phyloP scores from a whole-genome alignment of 2,329 filamentous ascomycete species.

The Monilinia vaccinii-corymbosi region DNA sequence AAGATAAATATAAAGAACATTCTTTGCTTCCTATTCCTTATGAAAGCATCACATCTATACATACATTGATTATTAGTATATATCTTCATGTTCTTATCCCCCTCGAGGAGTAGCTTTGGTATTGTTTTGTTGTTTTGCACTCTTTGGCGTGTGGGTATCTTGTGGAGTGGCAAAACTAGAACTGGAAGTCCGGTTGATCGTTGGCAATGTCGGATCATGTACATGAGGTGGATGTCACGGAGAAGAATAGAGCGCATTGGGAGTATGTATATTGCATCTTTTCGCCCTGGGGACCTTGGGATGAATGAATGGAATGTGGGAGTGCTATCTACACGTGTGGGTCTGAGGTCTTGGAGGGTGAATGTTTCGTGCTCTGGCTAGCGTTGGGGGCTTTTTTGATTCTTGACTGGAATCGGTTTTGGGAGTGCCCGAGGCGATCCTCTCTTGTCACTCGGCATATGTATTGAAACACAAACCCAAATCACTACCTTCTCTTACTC shows the following conservation, averaged over 20 bases:
- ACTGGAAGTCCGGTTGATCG: too few relatives aligned
- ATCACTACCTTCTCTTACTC: too few relatives aligned
- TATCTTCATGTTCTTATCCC: not conserved
- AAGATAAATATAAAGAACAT: not conserved
- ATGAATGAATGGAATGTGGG: not conserved
- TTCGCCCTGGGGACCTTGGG: not conserved
- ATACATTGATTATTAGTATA: not conserved
- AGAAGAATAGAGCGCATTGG: conserved; percentile 33
- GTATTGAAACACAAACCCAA: not conserved
- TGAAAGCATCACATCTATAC: not conserved
- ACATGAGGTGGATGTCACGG: conserved; percentile 24
- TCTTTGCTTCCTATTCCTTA: not conserved
- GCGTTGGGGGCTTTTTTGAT: not conserved
- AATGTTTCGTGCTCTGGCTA: not conserved
- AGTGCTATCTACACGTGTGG: not conserved
- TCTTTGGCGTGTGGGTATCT: not conserved
- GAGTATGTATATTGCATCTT: conserved; percentile 29
- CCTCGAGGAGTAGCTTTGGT: too few relatives aligned
- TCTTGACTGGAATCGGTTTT: not conserved
- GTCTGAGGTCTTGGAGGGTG: not conserved
- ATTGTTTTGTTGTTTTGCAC: not conserved
- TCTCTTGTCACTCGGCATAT: not conserved
- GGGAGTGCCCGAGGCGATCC: too few relatives aligned
- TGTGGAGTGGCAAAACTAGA: not conserved
- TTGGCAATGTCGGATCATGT: not conserved